Evolutionary conservation across 768 basidiomycete genomes (phyloP), one percentile per base, ranked within the genome.

Genomic region (Podaxis sp.): DNA sequence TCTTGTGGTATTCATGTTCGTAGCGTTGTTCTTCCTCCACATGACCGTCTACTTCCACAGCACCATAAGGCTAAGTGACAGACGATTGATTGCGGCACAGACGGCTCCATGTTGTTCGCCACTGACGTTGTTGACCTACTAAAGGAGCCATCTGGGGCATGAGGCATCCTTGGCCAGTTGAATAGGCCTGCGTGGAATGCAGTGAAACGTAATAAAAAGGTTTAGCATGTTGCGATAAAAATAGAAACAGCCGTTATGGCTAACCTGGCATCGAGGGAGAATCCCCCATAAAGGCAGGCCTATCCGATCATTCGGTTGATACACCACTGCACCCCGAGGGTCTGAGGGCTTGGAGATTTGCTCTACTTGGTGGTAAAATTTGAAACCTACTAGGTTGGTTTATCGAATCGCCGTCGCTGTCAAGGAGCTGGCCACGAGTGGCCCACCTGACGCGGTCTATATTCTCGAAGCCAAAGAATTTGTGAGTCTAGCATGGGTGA

Each of bases 221-320:
- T 13, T 56, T 49, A 55, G 43, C 4, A 6, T n/a, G 25, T 17
- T 22, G 54, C n/a, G 54, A 24, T 62, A 62, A 27, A 55, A 55
- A 49, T 62, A 56, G 61, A 38, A 19, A 38, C 24, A 27, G 61
- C 37, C 40, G 37, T 56, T 37, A 22, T 49, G 54, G 50, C 51
- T 17, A 25, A 43, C 53, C 47, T 61, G 27, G 60, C 43, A 47
- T 36, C 33, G 43, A 37, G 25, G 25, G 27, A 17, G n/a, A 46
- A 27, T 5, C 37, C 22, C 25, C 25, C 24, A 53, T 43, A 54
- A 24, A 43, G 53, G 27, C 37, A 19, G 22, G 51, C 22, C 33
- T 24, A 9, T 40, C 41, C n/a, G 19, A 33, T 55, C 41, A 55
- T 47, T 29, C 27, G n/a, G 17, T 19, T n/a, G 27, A 43, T 50